Evolutionary conservation across 2,329 filamentous ascomycete genomes (phyloP), one percentile per base, ranked within the genome.

Genomic region (Talaromyces sp.): DNA sequence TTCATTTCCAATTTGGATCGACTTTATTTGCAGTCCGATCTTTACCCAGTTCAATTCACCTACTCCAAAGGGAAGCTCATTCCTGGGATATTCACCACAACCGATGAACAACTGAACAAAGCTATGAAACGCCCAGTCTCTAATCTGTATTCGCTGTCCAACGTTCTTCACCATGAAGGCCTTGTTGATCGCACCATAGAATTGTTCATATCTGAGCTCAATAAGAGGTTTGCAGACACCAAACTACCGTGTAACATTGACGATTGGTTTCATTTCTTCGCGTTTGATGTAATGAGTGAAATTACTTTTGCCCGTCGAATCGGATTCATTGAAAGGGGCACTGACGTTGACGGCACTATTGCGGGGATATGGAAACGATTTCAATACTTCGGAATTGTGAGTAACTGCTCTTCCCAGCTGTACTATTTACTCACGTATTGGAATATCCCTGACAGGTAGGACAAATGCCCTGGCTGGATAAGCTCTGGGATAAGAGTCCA

Each of bases 1-100:
- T 27, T 27, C 24, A 27, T 27, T 27, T 27, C 24, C 24, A 27
- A 27, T 27, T 5, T 27, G 5, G 5, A 27, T 5, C 5, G 24
- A 27, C 24, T 27, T 27, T 5, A 19, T 27, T 27, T 5, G 14
- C 11, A 65, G 63, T 92, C 90, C 35, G 88, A 91, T 68, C 94
- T 94, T 74, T 94, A 94, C 72, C 86, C 90, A 0, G 89, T 93
- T 3, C 91, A 93, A 73, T 87, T 91, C 76, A 87, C 89, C 0
- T 85, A 91, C 1, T 84, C 87, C 22, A 87, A 89, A 67, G 91
- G 91, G 24, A 83, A 85, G 67, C 83, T 85, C 2, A 82, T 93
- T 0, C 86, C 86, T 39, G 92, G 90, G 2, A 84, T 95, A 19
- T 94, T 94, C 80, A 90, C 88, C 72, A 91, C 90, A 0, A 88